These are phyloP conservation scores for Plasmopara muralis DNA, from an alignment of 352 stramenopile genomes.

Conservation along the genomic window DNA sequence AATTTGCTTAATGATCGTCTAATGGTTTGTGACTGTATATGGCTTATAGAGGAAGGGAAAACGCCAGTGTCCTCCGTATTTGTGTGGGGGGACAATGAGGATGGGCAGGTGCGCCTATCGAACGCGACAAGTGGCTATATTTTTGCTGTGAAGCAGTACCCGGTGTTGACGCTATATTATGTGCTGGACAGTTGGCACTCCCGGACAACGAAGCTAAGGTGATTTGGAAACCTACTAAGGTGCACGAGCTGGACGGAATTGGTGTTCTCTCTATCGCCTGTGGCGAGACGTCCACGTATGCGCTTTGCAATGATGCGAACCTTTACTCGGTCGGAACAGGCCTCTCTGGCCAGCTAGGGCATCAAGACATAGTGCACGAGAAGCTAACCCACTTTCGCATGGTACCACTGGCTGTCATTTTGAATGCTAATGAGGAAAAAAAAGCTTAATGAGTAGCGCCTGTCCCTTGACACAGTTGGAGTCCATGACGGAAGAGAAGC, in stretches of 20 bases:
- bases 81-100: conserved; percentile 73
- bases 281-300: conserved; percentile 53
- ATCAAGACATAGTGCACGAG: conserved; percentile 73
- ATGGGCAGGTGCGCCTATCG: conserved; percentile 50
- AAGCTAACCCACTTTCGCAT: conserved; percentile 73
- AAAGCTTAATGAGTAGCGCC: background rate
- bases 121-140: conserved; percentile 9
- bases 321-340: conserved; percentile 72
- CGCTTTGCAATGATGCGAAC: conserved; percentile 63
- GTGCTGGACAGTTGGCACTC: conserved; percentile 41
- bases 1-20: conserved; percentile 4
- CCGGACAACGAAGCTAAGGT: conserved; percentile 37
- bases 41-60: conserved; percentile 27
- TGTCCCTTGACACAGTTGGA: conserved; percentile 39
- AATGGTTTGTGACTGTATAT: conserved; percentile 5
- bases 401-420: conserved; percentile 18
- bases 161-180: background rate
- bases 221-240: conserved; percentile 50
- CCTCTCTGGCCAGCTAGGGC: conserved; percentile 49
- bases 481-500: conserved; percentile 64
- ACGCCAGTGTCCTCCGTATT: conserved; percentile 51
- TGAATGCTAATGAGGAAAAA: background rate
- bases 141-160: conserved; percentile 1
- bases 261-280: conserved; percentile 60
- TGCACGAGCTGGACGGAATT: conserved; percentile 55